phyloP scores from a whole-genome alignment of 345 rosid genomes.

The Sonneratia caseolaris region DNA sequence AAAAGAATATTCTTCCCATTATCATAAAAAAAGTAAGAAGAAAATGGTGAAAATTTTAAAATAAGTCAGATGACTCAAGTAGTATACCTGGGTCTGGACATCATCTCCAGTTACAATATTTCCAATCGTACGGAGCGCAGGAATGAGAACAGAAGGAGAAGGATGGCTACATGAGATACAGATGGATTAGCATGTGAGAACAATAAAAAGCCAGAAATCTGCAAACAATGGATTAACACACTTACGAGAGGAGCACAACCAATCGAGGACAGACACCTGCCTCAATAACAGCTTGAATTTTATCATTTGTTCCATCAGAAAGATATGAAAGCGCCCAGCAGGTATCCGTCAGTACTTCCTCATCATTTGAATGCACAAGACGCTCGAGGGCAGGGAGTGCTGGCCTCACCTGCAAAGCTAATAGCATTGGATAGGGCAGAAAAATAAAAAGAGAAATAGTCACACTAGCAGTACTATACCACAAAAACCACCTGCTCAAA shows the following conservation, averaged over 20 bases:
- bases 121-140: conserved; percentile 87
- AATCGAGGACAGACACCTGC: conserved; percentile 82
- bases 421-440: background rate
- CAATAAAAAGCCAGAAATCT: background rate
- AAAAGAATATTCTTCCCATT: background rate
- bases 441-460: background rate
- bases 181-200: background rate
- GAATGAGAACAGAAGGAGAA: conserved; percentile 80
- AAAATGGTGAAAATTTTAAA: background rate
- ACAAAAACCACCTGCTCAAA: conserved; percentile 58
- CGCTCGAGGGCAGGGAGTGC: conserved; percentile 84
- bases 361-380: conserved; percentile 79
- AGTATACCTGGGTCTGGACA: conserved; percentile 54
- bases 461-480: background rate
- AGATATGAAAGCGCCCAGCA: conserved; percentile 98
- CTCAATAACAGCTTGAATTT: conserved; percentile 89
- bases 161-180: conserved; percentile 40
- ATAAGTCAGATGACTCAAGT: background rate
- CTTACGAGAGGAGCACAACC: conserved; percentile 78
- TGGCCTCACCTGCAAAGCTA: conserved; percentile 56
- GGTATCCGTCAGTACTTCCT: conserved; percentile 94
- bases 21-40: background rate
- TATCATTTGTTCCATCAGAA: conserved; percentile 95
- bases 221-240: background rate
- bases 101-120: conserved; percentile 95